A percentile compares a stretch with the other conserved stretches of the same genome.
These are phyloP conservation scores for Colletotrichum truncatum DNA, from an alignment of 2,329 filamentous ascomycete genomes.

Conservation along the genomic window DNA sequence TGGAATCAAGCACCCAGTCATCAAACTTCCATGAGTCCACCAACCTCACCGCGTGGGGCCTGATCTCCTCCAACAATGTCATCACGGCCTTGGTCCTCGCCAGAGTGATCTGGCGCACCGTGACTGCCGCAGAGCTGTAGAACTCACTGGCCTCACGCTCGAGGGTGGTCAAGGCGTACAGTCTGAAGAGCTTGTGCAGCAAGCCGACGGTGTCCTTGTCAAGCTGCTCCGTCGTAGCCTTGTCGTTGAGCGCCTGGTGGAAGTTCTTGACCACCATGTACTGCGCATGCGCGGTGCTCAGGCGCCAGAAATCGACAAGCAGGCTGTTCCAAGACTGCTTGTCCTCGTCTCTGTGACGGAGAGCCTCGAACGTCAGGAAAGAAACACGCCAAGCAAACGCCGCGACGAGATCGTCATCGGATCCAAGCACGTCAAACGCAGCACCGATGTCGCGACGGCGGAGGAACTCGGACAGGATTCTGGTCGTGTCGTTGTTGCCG, in stretches of 20 bases:
- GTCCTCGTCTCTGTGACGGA: constrained; percentile 77
- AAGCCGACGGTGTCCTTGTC: constrained; percentile 65
- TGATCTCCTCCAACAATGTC: constrained; percentile 74
- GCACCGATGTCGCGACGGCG: constrained; percentile 74
- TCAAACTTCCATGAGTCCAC: constrained; percentile 82
- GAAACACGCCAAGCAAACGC: constrained; percentile 81
- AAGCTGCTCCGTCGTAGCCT: constrained; percentile 60
- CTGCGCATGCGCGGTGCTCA: constrained; percentile 79
- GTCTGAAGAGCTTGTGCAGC: constrained; percentile 81
- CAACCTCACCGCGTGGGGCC: constrained; percentile 76
- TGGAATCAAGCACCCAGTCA: constrained; percentile 80
- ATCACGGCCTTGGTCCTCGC: constrained; percentile 82
- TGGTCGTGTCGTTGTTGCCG: constrained; percentile 70
- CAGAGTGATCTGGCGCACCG: constrained; percentile 77
- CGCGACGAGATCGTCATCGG: constrained; percentile 74
- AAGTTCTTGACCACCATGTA: constrained; percentile 85
- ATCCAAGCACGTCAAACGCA: constrained; percentile 78
- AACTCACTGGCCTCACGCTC: constrained; percentile 77
- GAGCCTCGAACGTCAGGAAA: constrained; percentile 78
- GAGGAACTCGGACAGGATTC: constrained; percentile 72
- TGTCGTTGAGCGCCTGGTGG: constrained; percentile 51
- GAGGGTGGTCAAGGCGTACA: constrained; percentile 73
- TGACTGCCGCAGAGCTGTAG: constrained; percentile 75
- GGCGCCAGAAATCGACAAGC: constrained; percentile 80
- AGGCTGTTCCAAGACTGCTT: constrained; percentile 82